Conservation (phyloP, 1,284 basidiomycete species). For the Chalciporus sp. region DNA sequence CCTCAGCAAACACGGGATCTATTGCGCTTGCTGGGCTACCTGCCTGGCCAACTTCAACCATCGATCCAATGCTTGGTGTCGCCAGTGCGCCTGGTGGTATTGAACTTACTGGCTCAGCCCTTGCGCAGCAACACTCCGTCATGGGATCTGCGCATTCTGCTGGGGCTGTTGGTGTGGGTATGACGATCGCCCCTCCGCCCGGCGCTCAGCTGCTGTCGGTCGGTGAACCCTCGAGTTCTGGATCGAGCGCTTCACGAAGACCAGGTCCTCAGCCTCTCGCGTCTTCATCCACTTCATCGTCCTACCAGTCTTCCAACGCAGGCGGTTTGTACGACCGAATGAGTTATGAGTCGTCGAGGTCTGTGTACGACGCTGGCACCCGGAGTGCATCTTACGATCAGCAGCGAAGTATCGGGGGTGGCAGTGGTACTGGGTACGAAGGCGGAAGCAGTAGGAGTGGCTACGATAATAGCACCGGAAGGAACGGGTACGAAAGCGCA, state of each 20-base stretch:
- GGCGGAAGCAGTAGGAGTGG: constrained; percentile 19
- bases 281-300: constrained; percentile 17
- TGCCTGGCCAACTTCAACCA: constrained; percentile 33
- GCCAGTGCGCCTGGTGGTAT: constrained; percentile 36
- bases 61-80: constrained; percentile 36
- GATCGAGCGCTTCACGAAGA: constrained; percentile 18
- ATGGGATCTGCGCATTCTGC: constrained; percentile 15
- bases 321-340: constrained; percentile 24
- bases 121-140: constrained; percentile 16
- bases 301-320: constrained; percentile 18
- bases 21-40: constrained; percentile 33
- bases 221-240: constrained; percentile 25
- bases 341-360: constrained; percentile 25
- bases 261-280: constrained; percentile 23
- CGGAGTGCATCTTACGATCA: constrained; percentile 26
- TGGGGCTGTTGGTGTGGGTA: constrained; percentile 4
- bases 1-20: constrained; percentile 17
- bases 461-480: constrained; percentile 23
- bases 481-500: constrained; percentile 27
- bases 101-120: constrained; percentile 26
- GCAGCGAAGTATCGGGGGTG: constrained; percentile 19
- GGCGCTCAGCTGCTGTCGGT: constrained; percentile 33
- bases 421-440: constrained; percentile 19
- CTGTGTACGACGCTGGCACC: constrained; percentile 9
- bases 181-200: constrained; percentile 15